Base-by-base conservation (phyloP, 2,329 filamentous ascomycete species). In the Emmonsiellopsis sp. region DNA sequence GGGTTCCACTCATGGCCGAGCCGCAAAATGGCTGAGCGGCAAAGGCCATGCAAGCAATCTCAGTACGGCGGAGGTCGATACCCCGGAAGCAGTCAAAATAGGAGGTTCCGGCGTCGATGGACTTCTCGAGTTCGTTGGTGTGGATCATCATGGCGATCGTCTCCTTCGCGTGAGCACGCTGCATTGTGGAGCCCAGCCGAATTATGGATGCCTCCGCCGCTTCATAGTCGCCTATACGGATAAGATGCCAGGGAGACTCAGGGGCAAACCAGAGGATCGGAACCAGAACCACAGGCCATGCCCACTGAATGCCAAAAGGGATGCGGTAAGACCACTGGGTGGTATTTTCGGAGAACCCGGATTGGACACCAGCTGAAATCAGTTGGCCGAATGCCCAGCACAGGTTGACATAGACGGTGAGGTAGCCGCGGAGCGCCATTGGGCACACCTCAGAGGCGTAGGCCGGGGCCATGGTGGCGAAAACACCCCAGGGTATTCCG, bases 371-470 rank as follows among this genome's bases (percentile, higher is more conserved):
- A 43, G 65, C 64, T 1, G 64, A 62, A 9, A 68, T 48, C 7
- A 68, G 60, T 49, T 66, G 63, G 14, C 66, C 66, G 39, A 65
- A 60, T 8, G 60, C 62, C 6, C 78, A 73, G 13, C 72, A 74
- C 2, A 79, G 66, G 54, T 79, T 77, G 33, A 77, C 68, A 8
- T 72, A 73, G 0, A 74, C 71, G 0, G 75, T 77, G 0, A 74
- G 65, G 27, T 77, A 65, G 34, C 76, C 76, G 42, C 77, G 71
- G 3, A 79, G 66, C 3, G 68, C 68, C 7, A 77, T 69, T 0
- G 77, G 71, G 0, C 47, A 6, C 42, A 61, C 50, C 49, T 68
- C 76, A 0, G 68, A 74, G n/a, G 71, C 67, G 3, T 70, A 71
- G 5, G 76, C 57, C 0, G 76, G 75, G 0, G 69, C 74, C 13